Evolutionary conservation across 2,329 filamentous ascomycete species (phyloP), one percentile per base, ranked within the genome.

Genomic region (Colletotrichum sp.): DNA sequence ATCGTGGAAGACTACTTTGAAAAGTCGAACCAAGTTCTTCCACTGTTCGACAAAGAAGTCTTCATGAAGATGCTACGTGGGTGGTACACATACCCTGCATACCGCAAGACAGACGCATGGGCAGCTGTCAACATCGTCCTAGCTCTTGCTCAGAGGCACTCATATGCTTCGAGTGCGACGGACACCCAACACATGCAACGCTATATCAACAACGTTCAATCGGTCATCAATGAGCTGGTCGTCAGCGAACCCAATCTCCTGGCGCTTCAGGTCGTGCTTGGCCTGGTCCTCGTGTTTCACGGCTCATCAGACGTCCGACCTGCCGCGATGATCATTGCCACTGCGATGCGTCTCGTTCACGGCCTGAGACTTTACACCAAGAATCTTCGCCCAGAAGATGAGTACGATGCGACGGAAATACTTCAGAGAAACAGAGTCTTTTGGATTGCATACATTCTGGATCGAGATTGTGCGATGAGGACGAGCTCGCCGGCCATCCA

Each of bases 361-460:
- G 75, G 75, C 6, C 64, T 83, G 6, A 76, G 78, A 12, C 71
- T 83, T 21, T 79, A 83, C n/a, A 77, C 79, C 1, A 79, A 79
- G 49, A 59, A 10, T 2, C 21, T 28, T 26, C 75, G 9, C n/a
- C 70, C 2, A 59, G 77, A 24, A 26, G 68, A 71, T 4, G 67
- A 77, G 0, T 77, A 80, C 9, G 62, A 80, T 2, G 72, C 79
- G 0, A 78, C 77, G 2, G 78, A 80, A 6, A 77, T 79, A 9
- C 76, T 78, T 8, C 80, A 83, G 6, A 79, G 81, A 18, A 74
- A 76, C 8, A 81, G 82, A 21, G 76, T 83, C 36, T 83, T 83
- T 67, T 84, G 82, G 82, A 77, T 83, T 16, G 82, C 81, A 49
- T 84, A 82, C 49, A 77, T 77, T 4, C 74, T 83, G 8, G 82